A percentile compares a stretch with the other conserved stretches of the same genome.
Evolutionary conservation across 148 eudicot species (phyloP).

Genomic region (Rhododendron henanense): DNA sequence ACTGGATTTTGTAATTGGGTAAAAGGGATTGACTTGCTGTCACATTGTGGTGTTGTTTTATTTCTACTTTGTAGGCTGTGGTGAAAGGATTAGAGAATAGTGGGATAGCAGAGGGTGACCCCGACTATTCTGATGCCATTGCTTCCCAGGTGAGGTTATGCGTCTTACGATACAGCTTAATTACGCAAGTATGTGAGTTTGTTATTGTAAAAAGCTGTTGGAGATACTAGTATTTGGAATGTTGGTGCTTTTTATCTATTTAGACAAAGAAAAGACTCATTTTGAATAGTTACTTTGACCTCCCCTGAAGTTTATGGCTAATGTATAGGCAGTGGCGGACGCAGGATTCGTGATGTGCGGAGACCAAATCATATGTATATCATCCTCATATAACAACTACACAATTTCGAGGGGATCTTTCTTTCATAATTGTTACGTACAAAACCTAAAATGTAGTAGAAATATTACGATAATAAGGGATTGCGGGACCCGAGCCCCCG

Average conservation of each 20-base stretch:
- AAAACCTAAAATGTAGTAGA: too few species aligned
- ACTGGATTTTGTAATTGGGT: not conserved
- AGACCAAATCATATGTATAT: too few species aligned
- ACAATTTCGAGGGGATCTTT: too few species aligned
- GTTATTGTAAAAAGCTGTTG: not conserved
- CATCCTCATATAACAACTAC: too few species aligned
- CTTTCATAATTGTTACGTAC: too few species aligned
- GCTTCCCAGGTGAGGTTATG: not conserved
- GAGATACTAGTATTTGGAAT: too few species aligned
- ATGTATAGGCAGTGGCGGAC: too few species aligned
- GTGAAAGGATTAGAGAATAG: not conserved
- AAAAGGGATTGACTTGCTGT: not conserved
- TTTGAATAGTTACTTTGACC: not conserved
- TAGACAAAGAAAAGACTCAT: too few species aligned
- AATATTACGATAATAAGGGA: too few species aligned
- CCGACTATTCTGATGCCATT: not conserved
- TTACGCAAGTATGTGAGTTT: not conserved
- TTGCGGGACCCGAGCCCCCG: too few species aligned
- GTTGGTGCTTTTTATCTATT: too few species aligned
- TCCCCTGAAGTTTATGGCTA: not conserved
- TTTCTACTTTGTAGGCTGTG: not conserved
- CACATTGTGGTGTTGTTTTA: not conserved
- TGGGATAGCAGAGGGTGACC: not conserved
- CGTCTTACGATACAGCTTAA: not conserved
- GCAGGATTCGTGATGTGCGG: too few species aligned